Conservation (phyloP, 1,284 basidiomycete genomes). For the Austroboletus niveus region DNA sequence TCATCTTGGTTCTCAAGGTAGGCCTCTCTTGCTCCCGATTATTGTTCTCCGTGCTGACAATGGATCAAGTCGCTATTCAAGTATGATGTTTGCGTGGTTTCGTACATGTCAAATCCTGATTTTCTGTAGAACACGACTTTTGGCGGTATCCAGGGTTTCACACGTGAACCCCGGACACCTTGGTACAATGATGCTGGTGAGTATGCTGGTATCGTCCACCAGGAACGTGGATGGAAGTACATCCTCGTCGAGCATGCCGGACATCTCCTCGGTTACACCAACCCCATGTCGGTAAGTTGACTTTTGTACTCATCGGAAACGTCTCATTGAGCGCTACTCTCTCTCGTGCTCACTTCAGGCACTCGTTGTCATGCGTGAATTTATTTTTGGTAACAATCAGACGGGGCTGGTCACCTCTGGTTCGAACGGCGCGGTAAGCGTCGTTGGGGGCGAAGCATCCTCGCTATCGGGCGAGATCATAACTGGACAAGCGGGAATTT, state of each 20-base stretch:
- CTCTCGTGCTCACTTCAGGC: conserved; percentile 36
- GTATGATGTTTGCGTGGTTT: conserved; percentile 27
- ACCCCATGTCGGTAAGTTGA: conserved; percentile 47
- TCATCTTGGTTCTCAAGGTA: conserved; percentile 63
- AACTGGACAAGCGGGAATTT: conserved; percentile 50
- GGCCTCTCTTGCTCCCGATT: conserved; percentile 10
- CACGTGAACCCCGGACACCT: conserved; percentile 60
- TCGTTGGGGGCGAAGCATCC: conserved; percentile 53
- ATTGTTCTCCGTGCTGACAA: not conserved
- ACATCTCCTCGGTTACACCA: conserved; percentile 50
- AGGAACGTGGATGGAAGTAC: conserved; percentile 69
- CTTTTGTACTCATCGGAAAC: not conserved
- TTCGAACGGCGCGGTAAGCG: conserved; percentile 26
- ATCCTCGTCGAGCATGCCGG: conserved; percentile 50
- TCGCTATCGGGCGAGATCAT: conserved; percentile 44
- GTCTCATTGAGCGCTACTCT: too few species aligned
- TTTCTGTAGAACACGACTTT: conserved; percentile 64
- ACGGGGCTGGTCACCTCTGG: conserved; percentile 47
- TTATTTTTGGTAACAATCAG: conserved; percentile 53
- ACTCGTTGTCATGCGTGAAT: conserved; percentile 53
- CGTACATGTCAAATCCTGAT: too few species aligned
- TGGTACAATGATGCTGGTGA: conserved; percentile 58
- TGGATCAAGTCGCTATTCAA: conserved; percentile 56
- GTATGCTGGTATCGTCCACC: conserved; percentile 66
- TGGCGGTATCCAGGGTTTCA: conserved; percentile 72